Evolutionary conservation across 495 filamentous ascomycete species (phyloP), one percentile per base, ranked within the genome.

Genomic region (Aspergillus diversus): DNA sequence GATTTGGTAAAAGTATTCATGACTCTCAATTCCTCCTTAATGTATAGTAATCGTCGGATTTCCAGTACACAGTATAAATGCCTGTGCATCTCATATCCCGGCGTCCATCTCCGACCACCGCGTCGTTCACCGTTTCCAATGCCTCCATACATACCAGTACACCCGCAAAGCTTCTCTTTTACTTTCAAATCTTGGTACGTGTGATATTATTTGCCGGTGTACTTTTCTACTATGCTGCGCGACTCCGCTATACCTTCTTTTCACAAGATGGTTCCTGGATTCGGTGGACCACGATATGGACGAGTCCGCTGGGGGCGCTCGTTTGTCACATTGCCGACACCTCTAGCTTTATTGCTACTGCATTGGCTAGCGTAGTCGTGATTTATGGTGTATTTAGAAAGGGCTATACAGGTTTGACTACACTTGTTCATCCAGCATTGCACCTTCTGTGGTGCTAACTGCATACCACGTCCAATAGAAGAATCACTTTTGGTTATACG

Each of bases 401-500:
- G 55, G 79, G 74, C 5, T 80, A 84, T 71, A 81, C 76, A 7
- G 82, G 83, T 84, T 69, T 35, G 74, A 66, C 57, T 27, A 12
- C 21, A 5, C 42, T 55, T 31, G 31, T 9, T 33, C 33, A n/a
- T 13, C 32, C 17, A 47, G 46, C 12, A 4, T 11, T 32, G 11
- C 13, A 37, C 16, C 31, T 33, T 0, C 3, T 33, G 9, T 66
- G 15, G 49, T 54, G 32, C 67, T 59, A 69, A 69, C 66, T 54
- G 67, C 27, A 65, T 79, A 58, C 68, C 68, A 0, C 39, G 57
- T 2, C 54, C 55, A 57, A 75, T 77, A 77, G 89, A 94, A 72
- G 95, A 98, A 78, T 91, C 89, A 1, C 84, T 99, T 7, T 82
- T 97, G 1, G 91, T 96, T 11, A 87, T 99, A 59, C 87, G 92